Base-by-base conservation (phyloP, 2,329 filamentous ascomycete species). In the Aureobasidium sp. region DNA sequence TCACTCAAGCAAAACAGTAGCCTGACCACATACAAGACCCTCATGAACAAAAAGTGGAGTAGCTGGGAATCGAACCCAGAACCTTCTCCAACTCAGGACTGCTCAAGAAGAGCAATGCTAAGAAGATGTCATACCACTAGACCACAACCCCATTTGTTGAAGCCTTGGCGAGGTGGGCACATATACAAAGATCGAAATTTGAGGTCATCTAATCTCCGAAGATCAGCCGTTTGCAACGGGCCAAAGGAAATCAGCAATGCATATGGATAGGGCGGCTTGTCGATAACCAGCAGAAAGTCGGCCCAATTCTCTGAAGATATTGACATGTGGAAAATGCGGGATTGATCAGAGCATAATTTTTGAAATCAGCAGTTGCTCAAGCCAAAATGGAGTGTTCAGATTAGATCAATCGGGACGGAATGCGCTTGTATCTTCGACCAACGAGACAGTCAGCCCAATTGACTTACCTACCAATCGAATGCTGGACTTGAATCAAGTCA, bases 121-220 rank as follows among this genome's bases (percentile, higher is more conserved):
- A 57, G 53, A 57, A 57, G 53, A 57, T 57, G 53, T 57, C 53
- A 57, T 57, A 57, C 53, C 53, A 57, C 53, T 57, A 57, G 53
- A 57, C 53, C 53, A 46, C 53, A 57, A 57, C 39, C 53, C 53
- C 53, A 24, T 24, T 57, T 32, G 37, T 20, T 44, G 37, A 29
- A 24, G 39, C 24, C 32, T 15, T 1, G 50, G 36, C n/a, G 8
- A 27, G 8, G 24, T 1, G 2, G 3, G 36, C 12, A 4, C 4
- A n/a, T 20, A 15, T 44, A 32, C 17, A 24, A 44, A 3, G 10
- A 3, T 8, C 4, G 24, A 24, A 43, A 7, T 24, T 32, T 27
- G 13, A 7, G 7, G 34, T 2, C 20, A 27, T 13, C 24, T n/a
- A 3, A 55, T 43, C 1, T 43, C 52, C 52, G 52, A 55, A 5